A percentile compares a stretch with the other conserved stretches of the same genome.
Conservation (phyloP, 345 rosid genomes). For the Euphorbia lathyris region DNA sequence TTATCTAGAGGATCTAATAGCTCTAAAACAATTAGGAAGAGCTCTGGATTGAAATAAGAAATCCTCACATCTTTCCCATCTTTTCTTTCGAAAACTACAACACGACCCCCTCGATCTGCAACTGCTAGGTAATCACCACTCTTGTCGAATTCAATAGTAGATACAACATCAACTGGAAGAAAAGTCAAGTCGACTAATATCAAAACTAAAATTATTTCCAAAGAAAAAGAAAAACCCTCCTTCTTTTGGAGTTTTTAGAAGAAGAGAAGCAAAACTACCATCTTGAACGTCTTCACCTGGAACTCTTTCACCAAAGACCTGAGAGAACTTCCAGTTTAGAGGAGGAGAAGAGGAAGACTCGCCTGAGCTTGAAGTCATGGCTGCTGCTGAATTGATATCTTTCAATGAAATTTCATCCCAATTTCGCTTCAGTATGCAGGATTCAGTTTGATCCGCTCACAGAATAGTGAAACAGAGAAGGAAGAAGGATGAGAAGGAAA, state of each 20-base stretch:
- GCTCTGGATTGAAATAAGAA: not conserved
- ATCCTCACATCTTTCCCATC: slow-evolving; percentile 34
- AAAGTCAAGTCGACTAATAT: not conserved
- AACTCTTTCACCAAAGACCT: slow-evolving; percentile 50
- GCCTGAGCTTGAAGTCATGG: slow-evolving; percentile 28
- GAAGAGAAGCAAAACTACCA: slow-evolving; percentile 22
- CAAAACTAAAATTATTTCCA: no score
- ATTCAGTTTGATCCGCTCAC: not conserved
- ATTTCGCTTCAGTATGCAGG: not conserved
- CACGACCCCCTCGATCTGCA: slow-evolving; percentile 65
- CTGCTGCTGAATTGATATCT: not conserved
- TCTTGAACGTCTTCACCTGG: slow-evolving; percentile 54
- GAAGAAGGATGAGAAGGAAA: not conserved
- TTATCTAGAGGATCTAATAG: not conserved
- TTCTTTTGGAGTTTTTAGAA: not conserved
- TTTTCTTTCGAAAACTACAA: slow-evolving; percentile 47
- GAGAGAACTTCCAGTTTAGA: slow-evolving; percentile 55
- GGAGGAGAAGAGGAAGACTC: slow-evolving; percentile 22
- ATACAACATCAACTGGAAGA: slow-evolving; percentile 43
- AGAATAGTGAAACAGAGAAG: not conserved
- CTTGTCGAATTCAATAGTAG: slow-evolving; percentile 53
- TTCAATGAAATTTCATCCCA: not conserved
- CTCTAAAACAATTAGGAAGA: not conserved
- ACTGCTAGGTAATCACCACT: slow-evolving; percentile 57
- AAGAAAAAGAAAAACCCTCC: no score